These are phyloP conservation scores for Sanguinoderma infundibulare DNA, from an alignment of 1,284 basidiomycete species.

Conservation along the genomic window DNA sequence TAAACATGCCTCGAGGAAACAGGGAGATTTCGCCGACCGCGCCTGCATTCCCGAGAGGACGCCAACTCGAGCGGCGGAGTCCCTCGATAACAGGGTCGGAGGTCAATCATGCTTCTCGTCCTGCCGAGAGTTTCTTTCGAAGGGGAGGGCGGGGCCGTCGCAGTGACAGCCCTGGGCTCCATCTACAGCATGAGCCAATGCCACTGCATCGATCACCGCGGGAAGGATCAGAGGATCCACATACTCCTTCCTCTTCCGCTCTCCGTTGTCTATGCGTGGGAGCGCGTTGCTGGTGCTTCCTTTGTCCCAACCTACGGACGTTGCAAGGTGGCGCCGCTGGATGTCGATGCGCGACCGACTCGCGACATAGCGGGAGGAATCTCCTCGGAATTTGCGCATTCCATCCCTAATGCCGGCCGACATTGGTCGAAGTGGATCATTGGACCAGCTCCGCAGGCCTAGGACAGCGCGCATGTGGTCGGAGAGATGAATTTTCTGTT, in stretches of 20 bases:
- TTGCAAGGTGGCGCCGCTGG: neutral
- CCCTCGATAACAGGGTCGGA: neutral
- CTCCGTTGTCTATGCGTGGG: neutral
- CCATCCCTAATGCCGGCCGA: neutral
- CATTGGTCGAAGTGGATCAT: too few species aligned
- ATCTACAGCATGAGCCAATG: neutral
- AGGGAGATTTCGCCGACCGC: neutral
- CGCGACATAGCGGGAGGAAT: neutral
- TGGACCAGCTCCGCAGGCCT: neutral
- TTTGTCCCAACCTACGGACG: neutral
- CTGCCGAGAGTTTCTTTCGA: neutral
- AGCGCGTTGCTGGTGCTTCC: neutral
- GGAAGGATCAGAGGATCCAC: too few species aligned
- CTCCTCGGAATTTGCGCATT: neutral
- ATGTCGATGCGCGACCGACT: neutral
- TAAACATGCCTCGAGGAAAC: neutral
- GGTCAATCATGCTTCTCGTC: neutral
- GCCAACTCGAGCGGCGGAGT: neutral
- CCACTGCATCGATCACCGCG: neutral
- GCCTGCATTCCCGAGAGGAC: neutral
- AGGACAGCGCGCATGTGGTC: neutral
- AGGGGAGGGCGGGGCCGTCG: neutral
- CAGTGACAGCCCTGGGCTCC: neutral
- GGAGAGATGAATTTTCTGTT: too few species aligned
- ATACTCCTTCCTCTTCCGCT: too few species aligned